Percentiles rank a stretch among this genome's conserved stretches.
phyloP scores from a whole-genome alignment of 2,329 filamentous ascomycete species.

The Cercospora brassicicola region DNA sequence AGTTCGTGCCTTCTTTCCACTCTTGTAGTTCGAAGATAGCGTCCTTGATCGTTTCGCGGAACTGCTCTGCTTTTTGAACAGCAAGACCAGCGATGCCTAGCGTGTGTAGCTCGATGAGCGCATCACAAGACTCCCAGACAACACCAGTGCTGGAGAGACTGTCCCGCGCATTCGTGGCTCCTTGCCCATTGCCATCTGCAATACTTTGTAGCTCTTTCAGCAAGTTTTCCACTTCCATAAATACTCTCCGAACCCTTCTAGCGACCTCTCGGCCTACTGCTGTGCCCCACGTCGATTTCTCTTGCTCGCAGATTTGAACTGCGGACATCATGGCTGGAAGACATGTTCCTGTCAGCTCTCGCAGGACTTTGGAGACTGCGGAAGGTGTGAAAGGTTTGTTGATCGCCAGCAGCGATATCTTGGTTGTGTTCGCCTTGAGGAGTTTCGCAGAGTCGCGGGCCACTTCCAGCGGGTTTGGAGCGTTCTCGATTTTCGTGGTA shows the following conservation, averaged over 20 bases:
- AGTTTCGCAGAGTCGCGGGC: conserved; percentile 71
- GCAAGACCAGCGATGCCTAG: conserved; percentile 70
- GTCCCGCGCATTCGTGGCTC: conserved; percentile 39
- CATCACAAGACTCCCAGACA: conserved; percentile 82
- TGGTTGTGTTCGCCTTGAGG: conserved; percentile 80
- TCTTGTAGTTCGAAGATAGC: conserved; percentile 82
- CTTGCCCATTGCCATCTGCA: conserved; percentile 46
- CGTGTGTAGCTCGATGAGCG: conserved; percentile 62
- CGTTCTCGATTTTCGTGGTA: conserved; percentile 32
- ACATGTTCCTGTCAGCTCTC: conserved; percentile 70
- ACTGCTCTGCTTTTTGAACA: conserved; percentile 69
- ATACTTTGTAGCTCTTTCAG: conserved; percentile 61
- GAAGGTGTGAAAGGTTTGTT: conserved; percentile 83
- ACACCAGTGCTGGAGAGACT: conserved; percentile 68
- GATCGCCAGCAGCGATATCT: conserved; percentile 80
- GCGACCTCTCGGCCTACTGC: conserved; percentile 65
- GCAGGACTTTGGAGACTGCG: conserved; percentile 69
- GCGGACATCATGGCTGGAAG: conserved; percentile 73
- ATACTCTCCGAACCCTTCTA: conserved; percentile 57
- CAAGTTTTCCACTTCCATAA: conserved; percentile 64
- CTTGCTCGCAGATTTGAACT: conserved; percentile 63
- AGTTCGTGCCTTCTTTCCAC: conserved; percentile 69
- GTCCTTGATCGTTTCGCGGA: conserved; percentile 74
- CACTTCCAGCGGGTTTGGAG: conserved; percentile 61
- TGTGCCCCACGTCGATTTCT: conserved; percentile 57